Evolutionary conservation across 208 protist species (phyloP).

Genomic region (Trypanosoma boissoni): DNA sequence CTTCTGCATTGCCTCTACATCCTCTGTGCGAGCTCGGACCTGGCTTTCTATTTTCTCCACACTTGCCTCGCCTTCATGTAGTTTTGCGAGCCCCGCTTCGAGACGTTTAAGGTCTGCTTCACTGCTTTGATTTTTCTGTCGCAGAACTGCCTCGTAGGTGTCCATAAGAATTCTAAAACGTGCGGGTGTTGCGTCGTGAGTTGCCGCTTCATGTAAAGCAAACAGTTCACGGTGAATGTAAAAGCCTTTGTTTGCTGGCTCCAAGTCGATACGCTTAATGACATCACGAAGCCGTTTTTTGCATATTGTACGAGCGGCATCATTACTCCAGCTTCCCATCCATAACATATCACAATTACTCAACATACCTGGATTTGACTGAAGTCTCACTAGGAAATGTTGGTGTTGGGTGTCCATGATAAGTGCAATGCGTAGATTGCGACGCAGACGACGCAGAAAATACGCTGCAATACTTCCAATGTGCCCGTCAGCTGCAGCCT

Average conservation of each 20-base stretch:
- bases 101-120: constrained; percentile 79
- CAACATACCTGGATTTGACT: constrained; percentile 94
- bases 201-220: constrained; percentile 73
- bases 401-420: constrained; percentile 91
- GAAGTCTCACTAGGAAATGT: constrained; percentile 86
- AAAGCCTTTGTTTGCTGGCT: constrained; percentile 72
- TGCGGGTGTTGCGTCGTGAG: constrained; percentile 67
- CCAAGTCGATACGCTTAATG: constrained; percentile 61
- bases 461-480: constrained; percentile 80
- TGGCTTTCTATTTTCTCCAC: constrained; percentile 91
- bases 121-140: constrained; percentile 70
- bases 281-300: constrained; percentile 69
- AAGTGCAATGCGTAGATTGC: constrained; percentile 93
- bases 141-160: constrained; percentile 79
- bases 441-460: constrained; percentile 82
- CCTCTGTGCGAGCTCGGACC: constrained; percentile 83
- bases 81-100: constrained; percentile 90
- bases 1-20: constrained; percentile 92
- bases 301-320: constrained; percentile 84
- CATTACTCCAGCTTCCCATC: constrained; percentile 91
- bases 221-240: constrained; percentile 83
- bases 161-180: constrained; percentile 83
- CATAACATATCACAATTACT: constrained; percentile 94
- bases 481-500: constrained; percentile 80
- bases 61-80: constrained; percentile 91